Conservation (phyloP, 768 basidiomycete species). For the Collybiopsis luxurians region DNA sequence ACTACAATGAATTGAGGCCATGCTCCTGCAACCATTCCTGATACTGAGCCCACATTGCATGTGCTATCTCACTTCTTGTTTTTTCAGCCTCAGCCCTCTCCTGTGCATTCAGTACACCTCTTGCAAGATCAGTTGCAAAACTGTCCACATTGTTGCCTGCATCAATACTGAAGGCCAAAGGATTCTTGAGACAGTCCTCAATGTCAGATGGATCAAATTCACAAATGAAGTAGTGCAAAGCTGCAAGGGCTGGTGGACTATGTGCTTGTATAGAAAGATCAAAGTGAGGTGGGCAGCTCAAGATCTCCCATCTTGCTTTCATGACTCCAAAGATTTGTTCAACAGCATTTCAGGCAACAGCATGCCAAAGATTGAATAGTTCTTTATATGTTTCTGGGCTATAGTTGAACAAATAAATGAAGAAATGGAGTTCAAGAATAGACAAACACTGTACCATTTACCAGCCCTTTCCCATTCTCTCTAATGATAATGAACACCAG, state of each 20-base stretch:
- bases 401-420: not conserved
- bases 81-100: conserved; percentile 9
- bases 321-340: conserved; percentile 7
- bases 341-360: conserved; percentile 3
- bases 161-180: not conserved
- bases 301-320: conserved; percentile 16
- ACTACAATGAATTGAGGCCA: not conserved
- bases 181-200: not conserved
- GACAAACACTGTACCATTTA: conserved; percentile 3
- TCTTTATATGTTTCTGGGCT: conserved; percentile 3
- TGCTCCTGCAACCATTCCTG: conserved; percentile 1
- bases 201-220: conserved; percentile 14
- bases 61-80: conserved; percentile 20
- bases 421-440: not conserved
- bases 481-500: conserved; percentile 22
- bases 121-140: not conserved
- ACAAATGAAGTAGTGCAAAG: conserved; percentile 22
- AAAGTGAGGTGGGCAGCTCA: conserved; percentile 9
- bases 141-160: not conserved
- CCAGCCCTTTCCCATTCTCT: conserved; percentile 17
- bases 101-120: not conserved
- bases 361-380: conserved; percentile 6
- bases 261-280: conserved; percentile 14
- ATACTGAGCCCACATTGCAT: conserved; percentile 23
- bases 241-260: conserved; percentile 14